phyloP scores from a whole-genome alignment of 1,284 basidiomycete genomes.

The Ceratobasidium sp. region DNA sequence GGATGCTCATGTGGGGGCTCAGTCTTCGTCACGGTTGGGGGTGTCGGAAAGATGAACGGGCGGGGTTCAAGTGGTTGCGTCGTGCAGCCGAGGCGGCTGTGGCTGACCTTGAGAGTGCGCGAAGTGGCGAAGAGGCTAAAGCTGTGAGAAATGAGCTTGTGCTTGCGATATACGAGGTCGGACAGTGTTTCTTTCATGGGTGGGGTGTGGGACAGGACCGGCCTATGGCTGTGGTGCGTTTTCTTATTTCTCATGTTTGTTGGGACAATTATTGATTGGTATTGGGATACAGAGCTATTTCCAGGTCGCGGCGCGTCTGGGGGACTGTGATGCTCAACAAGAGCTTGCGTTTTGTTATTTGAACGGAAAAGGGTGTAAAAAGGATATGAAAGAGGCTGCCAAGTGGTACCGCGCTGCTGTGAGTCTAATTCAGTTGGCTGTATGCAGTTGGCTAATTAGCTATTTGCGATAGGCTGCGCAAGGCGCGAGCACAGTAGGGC shows the following conservation, averaged over 20 bases:
- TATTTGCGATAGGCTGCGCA: slow-evolving; percentile 63
- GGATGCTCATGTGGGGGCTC: slow-evolving; percentile 93
- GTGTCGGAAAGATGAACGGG: slow-evolving; percentile 74
- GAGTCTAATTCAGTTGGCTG: slow-evolving; percentile 47
- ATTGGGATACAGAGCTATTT: slow-evolving; percentile 76
- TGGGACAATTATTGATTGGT: neutral
- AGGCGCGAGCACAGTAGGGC: slow-evolving; percentile 78
- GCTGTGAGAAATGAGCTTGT: slow-evolving; percentile 76
- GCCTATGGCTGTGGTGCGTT: slow-evolving; percentile 80
- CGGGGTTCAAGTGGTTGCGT: slow-evolving; percentile 83
- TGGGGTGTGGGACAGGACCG: slow-evolving; percentile 89
- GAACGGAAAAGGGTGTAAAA: slow-evolving; percentile 89
- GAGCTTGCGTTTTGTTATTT: slow-evolving; percentile 85
- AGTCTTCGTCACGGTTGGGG: slow-evolving; percentile 92
- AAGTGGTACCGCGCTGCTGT: slow-evolving; percentile 90
- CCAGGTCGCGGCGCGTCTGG: slow-evolving; percentile 79
- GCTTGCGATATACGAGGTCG: slow-evolving; percentile 89
- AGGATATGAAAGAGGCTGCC: slow-evolving; percentile 84
- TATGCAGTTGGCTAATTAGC: slow-evolving; percentile 26
- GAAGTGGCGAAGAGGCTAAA: slow-evolving; percentile 51
- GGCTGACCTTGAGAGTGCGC: slow-evolving; percentile 69
- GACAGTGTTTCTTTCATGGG: slow-evolving; percentile 89
- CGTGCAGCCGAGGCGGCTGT: slow-evolving; percentile 83
- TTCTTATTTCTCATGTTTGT: neutral
- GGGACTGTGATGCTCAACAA: slow-evolving; percentile 86